phyloP scores from a whole-genome alignment of 2,329 filamentous ascomycete species.

The Hortaea werneckii region DNA sequence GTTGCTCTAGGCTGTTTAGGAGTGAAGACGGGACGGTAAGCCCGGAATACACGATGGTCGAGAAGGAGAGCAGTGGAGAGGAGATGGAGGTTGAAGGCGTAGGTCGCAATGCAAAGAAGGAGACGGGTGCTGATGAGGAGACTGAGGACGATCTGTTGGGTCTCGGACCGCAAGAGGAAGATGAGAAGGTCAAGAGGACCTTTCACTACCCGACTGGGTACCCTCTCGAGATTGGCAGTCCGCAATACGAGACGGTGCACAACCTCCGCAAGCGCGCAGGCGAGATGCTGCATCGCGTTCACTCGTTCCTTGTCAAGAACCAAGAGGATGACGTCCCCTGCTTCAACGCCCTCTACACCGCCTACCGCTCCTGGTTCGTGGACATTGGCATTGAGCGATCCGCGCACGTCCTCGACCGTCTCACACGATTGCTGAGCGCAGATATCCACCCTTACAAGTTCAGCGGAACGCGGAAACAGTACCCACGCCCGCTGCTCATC shows the following conservation, averaged over 20 bases:
- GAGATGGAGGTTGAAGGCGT: slow-evolving; percentile 13
- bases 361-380: slow-evolving; percentile 92
- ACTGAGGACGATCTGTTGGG: slow-evolving; percentile 40
- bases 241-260: slow-evolving; percentile 67
- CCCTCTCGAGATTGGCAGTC: slow-evolving; percentile 53
- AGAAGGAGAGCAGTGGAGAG: slow-evolving; percentile 43
- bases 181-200: slow-evolving; percentile 73
- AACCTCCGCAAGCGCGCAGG: slow-evolving; percentile 71
- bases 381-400: slow-evolving; percentile 95
- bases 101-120: slow-evolving; percentile 3
- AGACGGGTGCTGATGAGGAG: slow-evolving; percentile 33
- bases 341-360: slow-evolving; percentile 85
- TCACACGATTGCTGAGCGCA: slow-evolving; percentile 71
- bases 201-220: slow-evolving; percentile 89
- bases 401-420: slow-evolving; percentile 81
- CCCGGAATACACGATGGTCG: slow-evolving; percentile 26
- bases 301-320: slow-evolving; percentile 68
- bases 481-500: slow-evolving; percentile 83
- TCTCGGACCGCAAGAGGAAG: slow-evolving; percentile 50
- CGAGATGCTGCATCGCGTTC: slow-evolving; percentile 69
- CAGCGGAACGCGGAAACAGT: slow-evolving; percentile 81
- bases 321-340: slow-evolving; percentile 94
- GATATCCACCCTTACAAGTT: slow-evolving; percentile 92
- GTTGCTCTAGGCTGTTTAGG: slow-evolving; percentile 82
- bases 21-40: slow-evolving; percentile 40